phyloP scores from a whole-genome alignment of 148 eudicot species.

The Polygonum maritimum region DNA sequence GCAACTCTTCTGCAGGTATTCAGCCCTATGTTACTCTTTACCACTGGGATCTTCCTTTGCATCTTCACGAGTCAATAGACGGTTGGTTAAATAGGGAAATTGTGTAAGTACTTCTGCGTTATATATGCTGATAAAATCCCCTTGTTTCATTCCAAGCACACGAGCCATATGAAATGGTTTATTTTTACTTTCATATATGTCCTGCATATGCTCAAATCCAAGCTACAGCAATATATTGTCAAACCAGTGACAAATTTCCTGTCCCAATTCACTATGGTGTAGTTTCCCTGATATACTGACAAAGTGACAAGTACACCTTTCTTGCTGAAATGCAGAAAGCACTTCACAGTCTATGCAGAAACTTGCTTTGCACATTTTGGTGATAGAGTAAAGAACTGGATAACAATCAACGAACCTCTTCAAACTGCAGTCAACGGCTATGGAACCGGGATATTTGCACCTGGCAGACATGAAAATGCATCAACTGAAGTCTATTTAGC shows the following conservation, averaged over 20 bases:
- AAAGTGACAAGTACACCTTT: not conserved
- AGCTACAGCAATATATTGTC: not conserved
- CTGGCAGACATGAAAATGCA: conserved; percentile 55
- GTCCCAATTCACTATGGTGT: not conserved
- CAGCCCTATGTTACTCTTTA: conserved; percentile 64
- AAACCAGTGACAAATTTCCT: not conserved
- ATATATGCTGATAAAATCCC: not conserved
- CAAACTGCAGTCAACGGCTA: conserved; percentile 67
- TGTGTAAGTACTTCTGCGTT: conserved; percentile 35
- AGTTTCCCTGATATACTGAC: not conserved
- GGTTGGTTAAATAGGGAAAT: conserved; percentile 66
- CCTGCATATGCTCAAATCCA: not conserved
- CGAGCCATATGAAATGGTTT: not conserved
- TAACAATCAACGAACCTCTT: conserved; percentile 80
- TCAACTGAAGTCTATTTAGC: conserved; percentile 50
- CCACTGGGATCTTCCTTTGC: conserved; percentile 87
- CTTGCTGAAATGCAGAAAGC: conserved; percentile 47
- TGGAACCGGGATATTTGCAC: conserved; percentile 60
- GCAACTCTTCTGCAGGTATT: conserved; percentile 40
- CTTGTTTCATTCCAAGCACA: not conserved
- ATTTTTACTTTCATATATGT: not conserved
- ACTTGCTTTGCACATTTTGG: conserved; percentile 75
- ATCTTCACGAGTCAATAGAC: conserved; percentile 61
- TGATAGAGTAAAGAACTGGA: conserved; percentile 81
- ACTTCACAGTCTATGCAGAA: conserved; percentile 75